A percentile compares a stretch with the other conserved stretches of the same genome.
Evolutionary conservation across 148 eudicot species (phyloP).

Genomic region (Chenopodium album): DNA sequence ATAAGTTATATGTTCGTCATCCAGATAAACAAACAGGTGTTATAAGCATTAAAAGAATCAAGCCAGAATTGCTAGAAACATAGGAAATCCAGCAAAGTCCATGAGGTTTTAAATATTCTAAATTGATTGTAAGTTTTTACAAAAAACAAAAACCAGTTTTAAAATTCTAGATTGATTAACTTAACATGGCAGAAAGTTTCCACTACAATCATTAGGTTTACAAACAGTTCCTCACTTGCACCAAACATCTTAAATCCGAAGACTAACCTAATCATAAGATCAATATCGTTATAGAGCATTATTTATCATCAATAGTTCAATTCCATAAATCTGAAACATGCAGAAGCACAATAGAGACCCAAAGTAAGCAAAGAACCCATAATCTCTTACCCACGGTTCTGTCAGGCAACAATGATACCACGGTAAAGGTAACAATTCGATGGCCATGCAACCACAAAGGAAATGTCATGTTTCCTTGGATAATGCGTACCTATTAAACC

Average conservation of each 20-base stretch:
- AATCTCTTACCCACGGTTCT: constrained; percentile 62
- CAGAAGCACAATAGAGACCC: neutral
- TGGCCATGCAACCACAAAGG: constrained; percentile 97
- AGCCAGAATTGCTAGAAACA: neutral
- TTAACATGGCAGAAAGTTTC: neutral
- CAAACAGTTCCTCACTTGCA: neutral
- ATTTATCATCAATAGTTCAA: neutral
- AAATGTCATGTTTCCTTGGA: constrained; percentile 76
- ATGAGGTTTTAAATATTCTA: neutral
- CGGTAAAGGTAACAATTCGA: constrained; percentile 66
- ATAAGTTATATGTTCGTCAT: neutral
- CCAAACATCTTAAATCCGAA: neutral
- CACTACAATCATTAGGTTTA: neutral
- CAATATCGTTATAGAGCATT: neutral
- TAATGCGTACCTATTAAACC: constrained; percentile 62
- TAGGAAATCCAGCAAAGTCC: neutral
- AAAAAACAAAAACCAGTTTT: too few species aligned
- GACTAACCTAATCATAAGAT: neutral
- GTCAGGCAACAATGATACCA: constrained; percentile 67
- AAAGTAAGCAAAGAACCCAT: constrained; percentile 5
- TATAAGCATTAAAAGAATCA: neutral
- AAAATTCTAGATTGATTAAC: neutral
- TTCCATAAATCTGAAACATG: neutral
- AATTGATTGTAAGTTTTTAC: neutral
- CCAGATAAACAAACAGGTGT: neutral